Base-by-base conservation (phyloP, 176 grass and related monocot species). In the Puccinellia tenuiflora region DNA sequence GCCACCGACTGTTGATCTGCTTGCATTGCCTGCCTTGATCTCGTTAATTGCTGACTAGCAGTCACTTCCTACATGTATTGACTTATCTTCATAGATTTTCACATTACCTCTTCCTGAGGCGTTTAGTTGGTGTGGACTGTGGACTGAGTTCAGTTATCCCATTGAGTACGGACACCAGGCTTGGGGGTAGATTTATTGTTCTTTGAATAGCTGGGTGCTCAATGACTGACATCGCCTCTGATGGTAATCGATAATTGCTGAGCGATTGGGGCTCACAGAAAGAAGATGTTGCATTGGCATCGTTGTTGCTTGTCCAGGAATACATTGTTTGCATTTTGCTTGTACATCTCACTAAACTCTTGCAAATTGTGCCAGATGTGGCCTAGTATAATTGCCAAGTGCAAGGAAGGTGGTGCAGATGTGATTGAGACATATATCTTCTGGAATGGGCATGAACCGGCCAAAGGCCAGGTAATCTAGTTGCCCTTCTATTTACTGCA, bases 371-470 rank as follows among this genome's bases (percentile, higher is more conserved):
- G 59, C 28, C 75, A 98, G 92, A 98, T 95, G 95, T 98, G 95
- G 92, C 95, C 92, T 30, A 84, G 90, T 43, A 78, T 95, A 78
- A 94, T 98, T 93, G 86, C 88, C 60, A 98, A 91, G 79, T 92
- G 86, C 84, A 98, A 98, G 85, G 95, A 92, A 74, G 95, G 90
- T 1, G 95, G 95, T 3, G 90, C 85, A 25, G 90, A 98, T 82
- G 88, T 95, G 3, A 90, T 98, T 22, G 92, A 98, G 79, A 93
- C 95, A 2, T 98, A 98, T 72, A 51, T 95, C 39, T 95, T 98
- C 71, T 98, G 95, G 95, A 92, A 92, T 68, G 95, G 92, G 25
- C 95, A 98, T 91, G 95, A 98, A n/a, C 90, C 88, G 20, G 80
- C 68, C 68, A 90, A 85, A 88, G 90, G 92, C 51, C 92, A 98